phyloP scores from a whole-genome alignment of 164 flowering plant species.

The Berberis thunbergii region DNA sequence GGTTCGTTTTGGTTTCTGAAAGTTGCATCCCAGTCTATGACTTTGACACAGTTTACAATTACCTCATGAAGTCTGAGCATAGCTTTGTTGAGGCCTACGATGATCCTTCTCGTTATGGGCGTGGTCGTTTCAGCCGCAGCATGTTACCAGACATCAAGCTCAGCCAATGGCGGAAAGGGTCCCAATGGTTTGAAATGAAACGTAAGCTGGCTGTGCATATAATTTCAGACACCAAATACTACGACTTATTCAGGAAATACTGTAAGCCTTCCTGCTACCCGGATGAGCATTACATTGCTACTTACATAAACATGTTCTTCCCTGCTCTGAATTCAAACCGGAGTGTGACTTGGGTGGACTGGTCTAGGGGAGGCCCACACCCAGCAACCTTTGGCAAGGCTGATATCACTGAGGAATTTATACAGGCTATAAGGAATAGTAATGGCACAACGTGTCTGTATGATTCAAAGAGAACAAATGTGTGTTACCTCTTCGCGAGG shows the following conservation, averaged over 20 bases:
- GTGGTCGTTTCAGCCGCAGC: constrained; percentile 70
- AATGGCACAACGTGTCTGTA: constrained; percentile 57
- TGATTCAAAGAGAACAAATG: constrained; percentile 29
- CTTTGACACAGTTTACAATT: constrained; percentile 62
- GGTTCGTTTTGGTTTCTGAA: constrained; percentile 83
- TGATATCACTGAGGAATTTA: constrained; percentile 51
- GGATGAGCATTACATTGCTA: constrained; percentile 82
- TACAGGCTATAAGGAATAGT: constrained; percentile 35
- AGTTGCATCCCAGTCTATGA: constrained; percentile 78
- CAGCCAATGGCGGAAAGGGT: constrained; percentile 84
- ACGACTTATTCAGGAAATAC: constrained; percentile 48
- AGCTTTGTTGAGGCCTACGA: constrained; percentile 77
- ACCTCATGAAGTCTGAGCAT: constrained; percentile 42
- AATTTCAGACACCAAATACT: constrained; percentile 68
- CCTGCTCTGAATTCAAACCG: constrained; percentile 53
- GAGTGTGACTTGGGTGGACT: constrained; percentile 80
- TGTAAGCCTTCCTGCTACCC: constrained; percentile 87
- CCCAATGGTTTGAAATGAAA: constrained; percentile 82
- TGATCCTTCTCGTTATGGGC: constrained; percentile 78
- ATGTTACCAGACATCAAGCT: constrained; percentile 69
- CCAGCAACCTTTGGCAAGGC: constrained; percentile 43
- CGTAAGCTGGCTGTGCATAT: constrained; percentile 47
- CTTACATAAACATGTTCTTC: constrained; percentile 57
- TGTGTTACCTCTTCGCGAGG: constrained; percentile 34
- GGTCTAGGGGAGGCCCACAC: constrained; percentile 77